Evolutionary conservation across 1,284 basidiomycete genomes (phyloP).

Genomic region (Sanguinoderma infundibulare): DNA sequence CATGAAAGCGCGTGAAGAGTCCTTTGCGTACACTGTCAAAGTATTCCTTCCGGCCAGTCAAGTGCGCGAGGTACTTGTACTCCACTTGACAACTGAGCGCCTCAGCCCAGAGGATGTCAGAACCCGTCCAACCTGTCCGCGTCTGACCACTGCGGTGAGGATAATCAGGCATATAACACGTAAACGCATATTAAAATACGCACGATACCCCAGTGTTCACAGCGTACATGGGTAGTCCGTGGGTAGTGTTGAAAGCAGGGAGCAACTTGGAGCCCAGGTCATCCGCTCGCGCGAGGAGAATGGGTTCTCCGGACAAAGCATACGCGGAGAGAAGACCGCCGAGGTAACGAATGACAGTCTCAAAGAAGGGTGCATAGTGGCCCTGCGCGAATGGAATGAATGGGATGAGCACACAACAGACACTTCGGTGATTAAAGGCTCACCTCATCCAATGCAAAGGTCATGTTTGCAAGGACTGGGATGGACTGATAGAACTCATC

Average conservation of each 20-base stretch:
- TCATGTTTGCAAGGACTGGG: conserved; percentile 60
- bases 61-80: conserved; percentile 67
- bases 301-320: conserved; percentile 62
- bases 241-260: conserved; percentile 55
- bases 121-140: conserved; percentile 24
- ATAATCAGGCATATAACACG: neutral
- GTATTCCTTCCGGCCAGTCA: conserved; percentile 57
- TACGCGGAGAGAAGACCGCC: conserved; percentile 76
- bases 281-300: conserved; percentile 55
- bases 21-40: conserved; percentile 47
- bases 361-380: conserved; percentile 65
- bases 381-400: neutral
- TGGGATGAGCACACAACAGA: too few relatives aligned
- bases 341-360: conserved; percentile 78
- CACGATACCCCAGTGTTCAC: conserved; percentile 50
- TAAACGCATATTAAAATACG: conserved; percentile 8
- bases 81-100: conserved; percentile 62
- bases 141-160: conserved; percentile 21
- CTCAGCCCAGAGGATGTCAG: conserved; percentile 44
- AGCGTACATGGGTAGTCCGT: conserved; percentile 51
- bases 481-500: conserved; percentile 74
- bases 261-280: conserved; percentile 52
- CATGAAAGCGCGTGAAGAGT: too few relatives aligned
- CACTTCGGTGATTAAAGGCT: conserved; percentile 6
- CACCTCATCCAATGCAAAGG: conserved; percentile 52